A percentile compares a stretch with the other conserved stretches of the same genome.
phyloP scores from a whole-genome alignment of 495 filamentous ascomycete species.

The Annulohypoxylon moriforme region DNA sequence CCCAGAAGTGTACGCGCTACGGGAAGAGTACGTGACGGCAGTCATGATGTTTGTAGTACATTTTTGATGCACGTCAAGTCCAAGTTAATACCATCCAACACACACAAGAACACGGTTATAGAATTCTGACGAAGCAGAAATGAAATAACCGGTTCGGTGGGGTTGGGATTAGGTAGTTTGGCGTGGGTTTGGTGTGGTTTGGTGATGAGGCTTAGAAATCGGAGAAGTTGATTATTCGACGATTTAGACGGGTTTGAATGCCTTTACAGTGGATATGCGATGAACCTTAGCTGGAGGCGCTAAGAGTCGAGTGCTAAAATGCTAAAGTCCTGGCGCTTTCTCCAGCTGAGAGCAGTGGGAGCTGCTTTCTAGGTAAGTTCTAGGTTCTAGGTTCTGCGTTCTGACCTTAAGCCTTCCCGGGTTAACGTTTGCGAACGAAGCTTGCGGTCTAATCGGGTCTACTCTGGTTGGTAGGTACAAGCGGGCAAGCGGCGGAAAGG shows the following conservation, averaged over 20 bases:
- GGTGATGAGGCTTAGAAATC: constrained; percentile 21
- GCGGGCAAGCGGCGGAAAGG: constrained; percentile 24
- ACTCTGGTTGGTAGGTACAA: constrained; percentile 38
- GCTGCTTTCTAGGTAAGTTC: too few relatives aligned
- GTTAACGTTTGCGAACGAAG: constrained; percentile 41
- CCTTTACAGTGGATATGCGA: constrained; percentile 22
- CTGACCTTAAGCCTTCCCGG: neutral
- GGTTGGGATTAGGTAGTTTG: constrained; percentile 4
- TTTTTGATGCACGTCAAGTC: constrained; percentile 30
- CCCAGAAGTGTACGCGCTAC: constrained; percentile 38
- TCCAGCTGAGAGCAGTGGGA: neutral
- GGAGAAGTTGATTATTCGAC: constrained; percentile 18
- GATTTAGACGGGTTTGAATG: neutral
- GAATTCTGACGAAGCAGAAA: neutral
- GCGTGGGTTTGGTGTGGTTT: neutral
- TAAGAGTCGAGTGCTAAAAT: too few relatives aligned
- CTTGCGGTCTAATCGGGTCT: constrained; percentile 31
- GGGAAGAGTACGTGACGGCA: constrained; percentile 35
- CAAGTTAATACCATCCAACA: neutral
- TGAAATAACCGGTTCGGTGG: neutral
- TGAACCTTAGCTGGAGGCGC: neutral
- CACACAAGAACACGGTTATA: neutral
- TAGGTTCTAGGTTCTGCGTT: neutral
- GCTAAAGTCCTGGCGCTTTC: neutral
- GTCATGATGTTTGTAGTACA: constrained; percentile 38